Base-by-base conservation (phyloP, 2,329 filamentous ascomycete genomes). In the Fonsecaea multimorphosa region DNA sequence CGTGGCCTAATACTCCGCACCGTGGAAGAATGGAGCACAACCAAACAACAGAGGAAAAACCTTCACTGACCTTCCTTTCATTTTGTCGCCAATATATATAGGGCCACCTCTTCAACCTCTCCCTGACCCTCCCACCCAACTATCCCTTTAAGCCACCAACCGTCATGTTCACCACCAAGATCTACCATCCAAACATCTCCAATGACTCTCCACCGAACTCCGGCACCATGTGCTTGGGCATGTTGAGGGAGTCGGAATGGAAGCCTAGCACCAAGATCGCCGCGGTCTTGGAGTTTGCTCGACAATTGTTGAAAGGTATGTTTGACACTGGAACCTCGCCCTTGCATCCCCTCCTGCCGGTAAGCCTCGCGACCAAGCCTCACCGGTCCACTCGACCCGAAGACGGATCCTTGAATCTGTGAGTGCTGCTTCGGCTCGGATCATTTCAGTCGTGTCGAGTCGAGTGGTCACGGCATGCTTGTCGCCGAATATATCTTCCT, bases 61-160 rank as follows among this genome's bases (percentile, higher is more conserved):
- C 8, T 12, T 49, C 11, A 12, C 44, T 49, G 44, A 49, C 44
- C 9, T 49, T 2, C 12, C 40, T 49, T 8, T 24, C 22, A 27
- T 22, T 24, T 3, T 27, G 8, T 49, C 22, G 9, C 44, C 16
- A n/a, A n/a, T n/a, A 58, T 36, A 1, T n/a, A 14, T 69, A 89
- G 83, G 89, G 87, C 72, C 93, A 93, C 74, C 82, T 81, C 71
- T 97, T 92, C 85, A 86, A 86, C 71, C 80, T 97, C 67, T 80
- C 88, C 68, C 83, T 97, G 72, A 84, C 79, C 46, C 87, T 97
- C 11, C 92, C 93, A 14, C 80, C 83, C 72, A 89, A 92, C 74
- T 97, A 96, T 82, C 93, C 93, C 38, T 97, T 96, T 87, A 95
- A 95, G 80, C 88, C 92, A 24, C 93, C 93, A 16, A 82, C 85